Evolutionary conservation across 768 basidiomycete genomes (phyloP).

Genomic region (Cubamyces lactineus): DNA sequence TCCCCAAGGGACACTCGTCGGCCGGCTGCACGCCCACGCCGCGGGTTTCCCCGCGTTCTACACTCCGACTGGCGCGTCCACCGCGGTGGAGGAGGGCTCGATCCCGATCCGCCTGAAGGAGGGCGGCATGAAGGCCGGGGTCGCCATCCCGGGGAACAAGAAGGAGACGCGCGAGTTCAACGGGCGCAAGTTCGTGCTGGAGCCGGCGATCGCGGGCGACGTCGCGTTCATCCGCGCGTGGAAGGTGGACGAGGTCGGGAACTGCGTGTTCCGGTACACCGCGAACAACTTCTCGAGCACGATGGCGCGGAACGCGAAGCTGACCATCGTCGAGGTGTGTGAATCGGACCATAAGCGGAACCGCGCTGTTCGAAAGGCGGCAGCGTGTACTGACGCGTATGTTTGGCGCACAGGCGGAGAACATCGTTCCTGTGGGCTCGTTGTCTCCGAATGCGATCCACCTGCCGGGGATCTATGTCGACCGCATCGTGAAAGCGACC

Average conservation of each 20-base stretch:
- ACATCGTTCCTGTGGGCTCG: constrained; percentile 83
- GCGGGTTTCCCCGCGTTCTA: constrained; percentile 94
- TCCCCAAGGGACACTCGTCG: constrained; percentile 89
- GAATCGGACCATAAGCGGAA: background rate
- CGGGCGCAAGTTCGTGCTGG: constrained; percentile 81
- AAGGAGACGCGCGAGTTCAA: constrained; percentile 79
- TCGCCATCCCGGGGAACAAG: constrained; percentile 71
- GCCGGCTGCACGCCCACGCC: constrained; percentile 85
- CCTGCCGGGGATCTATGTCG: constrained; percentile 83
- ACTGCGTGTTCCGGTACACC: constrained; percentile 88
- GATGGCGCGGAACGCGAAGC: constrained; percentile 88
- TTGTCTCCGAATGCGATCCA: constrained; percentile 84
- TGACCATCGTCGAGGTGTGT: constrained; percentile 85
- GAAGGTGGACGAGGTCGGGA: constrained; percentile 92
- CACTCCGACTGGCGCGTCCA: constrained; percentile 87
- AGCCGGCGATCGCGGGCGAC: constrained; percentile 78
- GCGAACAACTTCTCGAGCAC: constrained; percentile 85
- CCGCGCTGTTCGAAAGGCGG: background rate
- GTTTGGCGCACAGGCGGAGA: constrained; percentile 64
- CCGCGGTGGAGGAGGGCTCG: constrained; percentile 77
- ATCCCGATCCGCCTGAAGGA: constrained; percentile 81
- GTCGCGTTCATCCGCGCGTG: constrained; percentile 87
- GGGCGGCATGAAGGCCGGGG: constrained; percentile 70
- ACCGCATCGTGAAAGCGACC: constrained; percentile 83
- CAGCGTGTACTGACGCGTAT: background rate